Evolutionary conservation across 192 early-diverging fungal species (phyloP), one percentile per base, ranked within the genome.

Genomic region (Linnemannia exigua): DNA sequence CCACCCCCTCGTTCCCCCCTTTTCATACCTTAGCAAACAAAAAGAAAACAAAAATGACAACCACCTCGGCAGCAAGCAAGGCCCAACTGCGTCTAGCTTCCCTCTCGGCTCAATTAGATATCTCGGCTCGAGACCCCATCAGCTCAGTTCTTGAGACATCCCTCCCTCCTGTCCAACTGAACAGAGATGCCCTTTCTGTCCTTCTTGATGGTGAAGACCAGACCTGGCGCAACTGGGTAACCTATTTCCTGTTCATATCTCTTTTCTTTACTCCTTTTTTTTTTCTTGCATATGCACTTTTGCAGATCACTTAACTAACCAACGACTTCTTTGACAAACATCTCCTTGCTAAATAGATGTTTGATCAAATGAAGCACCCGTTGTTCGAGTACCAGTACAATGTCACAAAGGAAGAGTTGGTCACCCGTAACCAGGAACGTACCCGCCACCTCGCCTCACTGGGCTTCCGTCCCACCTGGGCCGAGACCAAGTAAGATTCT

Each of bases 191-290:
- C 8, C 75, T 76, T 63, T 76, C 75, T 33, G 44, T 50, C 41
- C 19, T 72, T 6, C 54, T 79, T 16, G 68, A 70, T 28, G 70
- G 77, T 1, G 28, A 63, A 51, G 77, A 78, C n/a, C 67, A 78
- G 50, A 78, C 67, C 33, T 78, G 76, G 76, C 67, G 68, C n/a
- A 69, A 78, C 17, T 78, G 75, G 75, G 75, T 76, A 78, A 9
- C 5, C 5, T 51, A 20, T 44, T 44, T 3, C 5, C 41, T 44
- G 41, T 44, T 44, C 9, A 9, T 31, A 16, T 72, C 28, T 9
- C 11, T 72, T 15, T 9, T 66, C 19, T 58, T 50, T 72, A 8
- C 25, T 31, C 16, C 50, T 15, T 22, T 12, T 41, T 19, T 4
- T 35, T 11, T 4, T 25, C 22, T 54, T 54, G 22, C 51, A 22